Conservation (phyloP, 2,329 filamentous ascomycete species). For the Penicillium glabrum region DNA sequence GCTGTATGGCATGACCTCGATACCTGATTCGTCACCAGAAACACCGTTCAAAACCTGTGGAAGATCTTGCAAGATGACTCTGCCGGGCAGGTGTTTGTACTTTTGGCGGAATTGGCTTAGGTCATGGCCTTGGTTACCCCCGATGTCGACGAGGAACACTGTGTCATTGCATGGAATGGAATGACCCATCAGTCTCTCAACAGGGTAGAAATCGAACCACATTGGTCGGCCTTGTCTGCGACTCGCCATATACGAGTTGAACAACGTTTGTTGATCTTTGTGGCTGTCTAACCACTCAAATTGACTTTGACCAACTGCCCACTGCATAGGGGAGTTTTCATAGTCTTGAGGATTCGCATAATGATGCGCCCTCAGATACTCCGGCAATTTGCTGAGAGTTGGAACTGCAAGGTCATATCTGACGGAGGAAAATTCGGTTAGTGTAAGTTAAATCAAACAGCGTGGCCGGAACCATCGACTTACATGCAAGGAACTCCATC, state of each 20-base stretch:
- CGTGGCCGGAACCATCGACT: background rate
- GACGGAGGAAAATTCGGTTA: background rate
- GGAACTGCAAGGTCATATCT: constrained; percentile 32
- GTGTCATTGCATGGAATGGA: constrained; percentile 26
- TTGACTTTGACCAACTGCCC: constrained; percentile 33
- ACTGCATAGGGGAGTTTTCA: constrained; percentile 30
- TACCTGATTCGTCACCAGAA: constrained; percentile 6
- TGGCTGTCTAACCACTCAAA: constrained; percentile 34
- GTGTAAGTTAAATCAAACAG: background rate
- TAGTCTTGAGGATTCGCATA: constrained; percentile 32
- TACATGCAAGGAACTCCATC: constrained; percentile 34
- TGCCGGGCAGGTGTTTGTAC: constrained; percentile 33
- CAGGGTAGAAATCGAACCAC: constrained; percentile 35
- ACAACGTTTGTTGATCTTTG: constrained; percentile 26
- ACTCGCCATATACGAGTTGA: constrained; percentile 37
- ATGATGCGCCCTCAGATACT: constrained; percentile 28
- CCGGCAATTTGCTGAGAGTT: constrained; percentile 30
- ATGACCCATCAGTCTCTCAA: constrained; percentile 24
- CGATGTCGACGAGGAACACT: constrained; percentile 43
- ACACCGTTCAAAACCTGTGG: constrained; percentile 25
- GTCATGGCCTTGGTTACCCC: constrained; percentile 44
- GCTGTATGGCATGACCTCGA: constrained; percentile 35
- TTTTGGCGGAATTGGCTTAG: constrained; percentile 30
- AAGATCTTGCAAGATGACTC: constrained; percentile 43
- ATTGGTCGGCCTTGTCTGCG: constrained; percentile 28